Percentiles rank a stretch among this genome's conserved stretches.
phyloP scores from a whole-genome alignment of 1,284 basidiomycete species.

The Sutorius eximius region DNA sequence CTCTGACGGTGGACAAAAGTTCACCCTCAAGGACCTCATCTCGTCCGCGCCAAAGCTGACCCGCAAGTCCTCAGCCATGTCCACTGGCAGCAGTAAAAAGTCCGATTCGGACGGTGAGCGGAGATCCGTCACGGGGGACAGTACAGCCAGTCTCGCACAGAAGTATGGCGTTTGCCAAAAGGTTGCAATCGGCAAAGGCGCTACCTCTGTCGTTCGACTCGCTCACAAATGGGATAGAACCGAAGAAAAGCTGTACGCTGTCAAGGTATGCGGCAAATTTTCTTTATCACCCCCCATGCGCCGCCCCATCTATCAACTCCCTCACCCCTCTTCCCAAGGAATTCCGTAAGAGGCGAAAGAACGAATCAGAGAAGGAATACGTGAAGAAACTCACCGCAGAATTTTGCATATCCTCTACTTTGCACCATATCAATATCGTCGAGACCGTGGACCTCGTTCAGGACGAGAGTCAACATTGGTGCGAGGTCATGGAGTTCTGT shows the following conservation, averaged over 20 bases:
- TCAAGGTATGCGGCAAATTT: slow-evolving; percentile 68
- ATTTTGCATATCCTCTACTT: slow-evolving; percentile 97
- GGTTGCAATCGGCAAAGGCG: slow-evolving; percentile 96
- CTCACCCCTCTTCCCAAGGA: slow-evolving; percentile 53
- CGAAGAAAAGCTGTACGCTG: slow-evolving; percentile 98
- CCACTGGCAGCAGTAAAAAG: slow-evolving; percentile 60
- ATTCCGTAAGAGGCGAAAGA: slow-evolving; percentile 97
- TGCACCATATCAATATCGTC: slow-evolving; percentile 96
- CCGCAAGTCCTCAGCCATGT: slow-evolving; percentile 70
- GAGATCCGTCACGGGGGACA: slow-evolving; percentile 62
- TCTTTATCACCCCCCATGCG: not conserved
- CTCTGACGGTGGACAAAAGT: slow-evolving; percentile 69
- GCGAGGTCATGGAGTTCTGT: slow-evolving; percentile 99
- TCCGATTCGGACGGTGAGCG: slow-evolving; percentile 69
- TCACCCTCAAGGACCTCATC: slow-evolving; percentile 82
- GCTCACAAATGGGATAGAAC: slow-evolving; percentile 98
- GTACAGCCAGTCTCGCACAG: slow-evolving; percentile 67
- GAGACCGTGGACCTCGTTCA: slow-evolving; percentile 99
- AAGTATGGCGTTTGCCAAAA: slow-evolving; percentile 99
- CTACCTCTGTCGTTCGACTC: slow-evolving; percentile 92
- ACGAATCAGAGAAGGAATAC: slow-evolving; percentile 98
- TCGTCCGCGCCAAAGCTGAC: slow-evolving; percentile 63
- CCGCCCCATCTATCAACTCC: not conserved
- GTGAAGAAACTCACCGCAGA: slow-evolving; percentile 99
- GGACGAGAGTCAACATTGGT: slow-evolving; percentile 96